Evolutionary conservation across 768 basidiomycete genomes (phyloP), one percentile per base, ranked within the genome.

Genomic region (Solioccasus polychromus): DNA sequence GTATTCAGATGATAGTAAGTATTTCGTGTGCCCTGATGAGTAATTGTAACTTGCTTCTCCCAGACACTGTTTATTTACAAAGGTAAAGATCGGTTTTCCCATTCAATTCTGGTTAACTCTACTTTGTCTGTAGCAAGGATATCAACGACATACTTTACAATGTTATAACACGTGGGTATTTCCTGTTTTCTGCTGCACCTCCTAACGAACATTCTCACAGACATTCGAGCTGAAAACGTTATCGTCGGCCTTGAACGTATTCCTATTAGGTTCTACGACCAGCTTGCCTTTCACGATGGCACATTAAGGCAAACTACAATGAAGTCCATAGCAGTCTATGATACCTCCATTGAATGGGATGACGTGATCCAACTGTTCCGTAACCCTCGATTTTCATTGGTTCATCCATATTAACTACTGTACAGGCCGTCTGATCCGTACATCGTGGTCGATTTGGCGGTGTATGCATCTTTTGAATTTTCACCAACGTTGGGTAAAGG

Each of bases 251-350:
- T 57, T 31, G 35, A 30, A 20, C 55, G 45, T 15, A 41, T 58
- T 30, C 55, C 56, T 14, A 28, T 50, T 8, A 48, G 45, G 2
- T 57, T 57, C 29, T 57, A 45, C 35, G 51, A 50, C 24, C 38
- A 39, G 7, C 29, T 57, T 8, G 18, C 53, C 35, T 31, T 48
- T 8, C 10, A 4, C 1, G 22, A 11, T 10, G 22, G 29, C 23
- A 25, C n/a, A 12, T 3, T 25, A 18, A 46, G 35, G 38, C 42
- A 37, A 26, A 57, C 55, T 7, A 15, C 31, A 17, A 49, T 12
- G 9, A 49, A 39, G 39, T 30, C 46, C 3, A 9, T 44, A 10
- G 25, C 4, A n/a, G 37, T 45, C 18, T 18, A 36, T n/a, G 40
- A 47, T 31, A 11, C 18, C 1, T n/a, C 41, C 20, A 42, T 57